These are phyloP conservation scores for Kwoniella sp. DNA, from an alignment of 768 basidiomycete genomes.

Conservation along the genomic window DNA sequence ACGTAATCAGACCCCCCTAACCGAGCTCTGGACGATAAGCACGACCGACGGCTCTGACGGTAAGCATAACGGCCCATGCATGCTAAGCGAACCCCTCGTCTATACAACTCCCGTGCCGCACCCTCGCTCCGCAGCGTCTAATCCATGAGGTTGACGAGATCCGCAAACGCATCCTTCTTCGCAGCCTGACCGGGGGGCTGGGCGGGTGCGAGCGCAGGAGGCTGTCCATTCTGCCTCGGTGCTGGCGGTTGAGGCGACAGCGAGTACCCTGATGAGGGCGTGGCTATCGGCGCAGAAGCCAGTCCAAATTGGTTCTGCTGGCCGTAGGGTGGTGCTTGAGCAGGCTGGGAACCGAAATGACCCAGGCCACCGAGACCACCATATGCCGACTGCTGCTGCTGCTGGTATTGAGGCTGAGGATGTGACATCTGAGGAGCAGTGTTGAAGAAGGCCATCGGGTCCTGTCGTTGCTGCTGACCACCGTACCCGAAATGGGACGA, in stretches of 20 bases:
- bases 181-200: conserved; percentile 19
- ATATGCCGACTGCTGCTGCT: neutral
- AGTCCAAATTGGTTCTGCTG: conserved; percentile 12
- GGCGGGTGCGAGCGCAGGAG: conserved; percentile 7
- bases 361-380: conserved; percentile 9
- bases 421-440: conserved; percentile 15
- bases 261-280: conserved; percentile 23
- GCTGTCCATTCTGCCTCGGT: conserved; percentile 9
- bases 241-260: conserved; percentile 23
- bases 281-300: conserved; percentile 12
- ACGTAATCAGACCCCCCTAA: too few species aligned
- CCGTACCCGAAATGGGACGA: neutral
- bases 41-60: too few species aligned
- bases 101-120: neutral
- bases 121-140: conserved; percentile 1
- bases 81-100: neutral
- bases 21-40: too few species aligned
- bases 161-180: conserved; percentile 52
- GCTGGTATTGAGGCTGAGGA: conserved; percentile 15
- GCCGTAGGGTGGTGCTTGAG: neutral
- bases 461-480: conserved; percentile 22
- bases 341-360: neutral
- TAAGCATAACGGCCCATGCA: neutral
- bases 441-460: conserved; percentile 49
- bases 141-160: conserved; percentile 48